phyloP scores from a whole-genome alignment of 805 yeast genomes.

The Barnettozyma vustinii region DNA sequence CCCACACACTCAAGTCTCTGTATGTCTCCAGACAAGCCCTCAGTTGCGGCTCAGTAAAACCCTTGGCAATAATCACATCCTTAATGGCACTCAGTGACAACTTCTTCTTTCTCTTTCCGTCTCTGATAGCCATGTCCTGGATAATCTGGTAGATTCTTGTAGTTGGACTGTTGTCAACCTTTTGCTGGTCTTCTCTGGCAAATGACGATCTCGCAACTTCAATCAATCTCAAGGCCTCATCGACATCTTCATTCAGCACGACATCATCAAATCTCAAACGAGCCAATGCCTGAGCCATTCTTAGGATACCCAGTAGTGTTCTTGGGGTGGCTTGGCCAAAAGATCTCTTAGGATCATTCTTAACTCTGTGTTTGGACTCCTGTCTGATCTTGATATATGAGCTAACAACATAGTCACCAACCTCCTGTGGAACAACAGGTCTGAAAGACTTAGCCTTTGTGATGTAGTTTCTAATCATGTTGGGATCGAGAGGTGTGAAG shows the following conservation, averaged over 20 bases:
- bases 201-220: slow-evolving; percentile 86
- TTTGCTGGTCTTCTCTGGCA: slow-evolving; percentile 42
- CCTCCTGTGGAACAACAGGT: slow-evolving; percentile 79
- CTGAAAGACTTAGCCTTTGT: slow-evolving; percentile 79
- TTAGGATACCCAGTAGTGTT: slow-evolving; percentile 82
- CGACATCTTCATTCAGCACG: slow-evolving; percentile 80
- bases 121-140: slow-evolving; percentile 46
- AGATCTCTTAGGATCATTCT: slow-evolving; percentile 57
- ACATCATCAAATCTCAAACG: slow-evolving; percentile 72
- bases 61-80: slow-evolving; percentile 68
- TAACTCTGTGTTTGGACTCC: slow-evolving; percentile 74
- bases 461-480: slow-evolving; percentile 80
- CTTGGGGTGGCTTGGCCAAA: slow-evolving; percentile 95
- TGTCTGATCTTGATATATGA: slow-evolving; percentile 89
- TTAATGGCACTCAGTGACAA: slow-evolving; percentile 45
- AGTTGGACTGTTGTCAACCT: slow-evolving; percentile 57
- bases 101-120: slow-evolving; percentile 27
- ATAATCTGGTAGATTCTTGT: slow-evolving; percentile 71
- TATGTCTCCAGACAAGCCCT: slow-evolving; percentile 73
- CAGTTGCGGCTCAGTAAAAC: slow-evolving; percentile 77
- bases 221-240: slow-evolving; percentile 85
- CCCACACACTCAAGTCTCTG: slow-evolving; percentile 68
- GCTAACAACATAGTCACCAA: slow-evolving; percentile 81
- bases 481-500: slow-evolving; percentile 71
- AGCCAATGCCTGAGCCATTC: slow-evolving; percentile 94